Base-by-base conservation (phyloP, 371 early-diverging fungal genomes). In the Mortierella sp. region DNA sequence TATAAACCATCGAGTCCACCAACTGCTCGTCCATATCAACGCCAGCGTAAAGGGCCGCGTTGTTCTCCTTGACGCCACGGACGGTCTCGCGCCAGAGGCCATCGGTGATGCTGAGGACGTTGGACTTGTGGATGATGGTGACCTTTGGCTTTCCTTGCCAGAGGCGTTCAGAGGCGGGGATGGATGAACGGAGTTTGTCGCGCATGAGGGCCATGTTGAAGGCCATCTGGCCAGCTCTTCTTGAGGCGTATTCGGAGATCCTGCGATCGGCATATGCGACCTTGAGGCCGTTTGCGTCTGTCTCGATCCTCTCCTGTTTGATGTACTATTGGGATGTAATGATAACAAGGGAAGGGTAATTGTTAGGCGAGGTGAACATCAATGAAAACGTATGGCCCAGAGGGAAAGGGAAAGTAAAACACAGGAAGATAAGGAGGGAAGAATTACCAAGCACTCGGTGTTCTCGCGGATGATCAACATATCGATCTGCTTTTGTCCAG, bases 381-480 rank as follows among this genome's bases (percentile, higher is more conserved):
- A 7, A 81, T 44, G 32, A 16, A 60, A 73, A 32, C 11, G 5
- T 41, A 27, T 27, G 46, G 35, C 10, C n/a, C 0, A 60, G 29
- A 63, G 58, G 16, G 41, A 5, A 54, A 46, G 18, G 14, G 29
- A 43, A 70, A 8, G 1, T 71, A 71, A 79, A 27, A 51, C 8
- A 43, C 3, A 72, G 3, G 44, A 55, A 70, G 63, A 10, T 43
- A 38, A 55, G 41, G n/a, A 43, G 18, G 16, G 18, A 38, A 75
- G 56, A 89, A 88, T 92, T 92, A 97, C 97, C 90, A 98, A 91
- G 81, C 98, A 98, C 88, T 98, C 99, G 16, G 98, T 98, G 92
- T 99, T 98, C 85, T 99, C 99, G 88, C 98, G 94, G 75, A 98
- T 94, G 81, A 99, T 98, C 70, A 98, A 89, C 95, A 98, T 96